Evolutionary conservation across 2,329 filamentous ascomycete species (phyloP), one percentile per base, ranked within the genome.

Genomic region (Fusarium duplospermum): DNA sequence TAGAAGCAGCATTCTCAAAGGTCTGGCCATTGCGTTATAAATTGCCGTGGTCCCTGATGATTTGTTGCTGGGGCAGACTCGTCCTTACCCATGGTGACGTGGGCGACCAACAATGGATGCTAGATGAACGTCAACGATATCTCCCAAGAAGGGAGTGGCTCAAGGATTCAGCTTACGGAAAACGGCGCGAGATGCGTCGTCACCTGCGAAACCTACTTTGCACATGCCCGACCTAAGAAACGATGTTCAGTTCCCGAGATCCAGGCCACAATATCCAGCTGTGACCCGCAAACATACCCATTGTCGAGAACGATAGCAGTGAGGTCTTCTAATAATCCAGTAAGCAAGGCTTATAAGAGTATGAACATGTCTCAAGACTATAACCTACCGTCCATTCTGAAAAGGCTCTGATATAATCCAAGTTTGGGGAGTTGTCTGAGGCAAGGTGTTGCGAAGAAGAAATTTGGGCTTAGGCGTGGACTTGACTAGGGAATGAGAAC

Each of bases 251-350:
- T 45, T 24, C 13, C 7, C 14, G 20, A 45, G 7, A 45, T 45
- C 24, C 13, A 45, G 13, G 42, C 7, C 20, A 16, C 35, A 18
- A 8, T 36, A 3, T 7, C n/a, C n/a, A 20, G 76, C 83, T 68
- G 78, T 65, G 77, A 72, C 83, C 88, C 78, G 88, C 86, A 76
- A 88, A 89, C 95, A 94, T 96, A 99, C 96, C 96, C 96, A 98
- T 99, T 99, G 95, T 99, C 96, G 89, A 99, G 98, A 89, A 99
- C 96, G 94, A 99, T 95, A 88, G 96, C 96, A 88, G 96, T 96
- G 88, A 99, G 96, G 94, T 99, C 96, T 92, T 99, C 96, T 98
- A 4, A 9, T 6, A 45, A 8, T 24, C 13, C 13, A 8, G 20
- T 45, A 45, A 45, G 42, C 13, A 45, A 16, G 7, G 20, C 22